phyloP scores from a whole-genome alignment of 139 green algal genomes.

The Picochlorum sp. region DNA sequence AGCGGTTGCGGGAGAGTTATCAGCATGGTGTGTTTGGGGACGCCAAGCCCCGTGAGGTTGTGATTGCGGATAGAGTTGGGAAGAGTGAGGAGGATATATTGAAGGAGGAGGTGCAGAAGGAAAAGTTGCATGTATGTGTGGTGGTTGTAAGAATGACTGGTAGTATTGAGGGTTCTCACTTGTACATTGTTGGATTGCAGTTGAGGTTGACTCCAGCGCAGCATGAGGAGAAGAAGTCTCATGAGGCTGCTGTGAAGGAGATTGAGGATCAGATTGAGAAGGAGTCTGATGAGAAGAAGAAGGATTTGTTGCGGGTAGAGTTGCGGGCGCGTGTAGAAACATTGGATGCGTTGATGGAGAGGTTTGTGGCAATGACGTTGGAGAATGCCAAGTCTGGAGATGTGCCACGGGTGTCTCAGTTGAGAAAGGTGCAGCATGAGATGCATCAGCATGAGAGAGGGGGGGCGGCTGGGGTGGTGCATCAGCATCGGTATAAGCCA shows the following conservation, averaged over 20 bases:
- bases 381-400: slow-evolving; percentile 32
- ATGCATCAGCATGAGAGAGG: background rate
- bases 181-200: slow-evolving; percentile 21
- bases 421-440: slow-evolving; percentile 32
- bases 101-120: slow-evolving; percentile 50
- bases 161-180: no score
- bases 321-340: slow-evolving; percentile 17
- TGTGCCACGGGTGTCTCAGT: slow-evolving; percentile 40
- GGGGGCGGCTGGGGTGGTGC: background rate
- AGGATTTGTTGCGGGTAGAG: slow-evolving; percentile 25
- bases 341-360: slow-evolving; percentile 29
- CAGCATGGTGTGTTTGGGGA: slow-evolving; percentile 58
- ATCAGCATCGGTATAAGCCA: slow-evolving; percentile 3
- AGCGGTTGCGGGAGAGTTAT: slow-evolving; percentile 4
- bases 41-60: slow-evolving; percentile 60
- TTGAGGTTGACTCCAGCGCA: slow-evolving; percentile 52
- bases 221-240: slow-evolving; percentile 42
- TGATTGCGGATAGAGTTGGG: slow-evolving; percentile 47
- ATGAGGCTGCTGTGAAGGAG: slow-evolving; percentile 35
- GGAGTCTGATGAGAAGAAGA: slow-evolving; percentile 36
- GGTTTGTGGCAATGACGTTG: slow-evolving; percentile 25
- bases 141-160: no score
- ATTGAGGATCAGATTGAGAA: slow-evolving; percentile 26
- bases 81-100: slow-evolving; percentile 70
- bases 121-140: slow-evolving; percentile 47